Conservation (phyloP, 106 monocot species). For the Gastrodia elata region DNA sequence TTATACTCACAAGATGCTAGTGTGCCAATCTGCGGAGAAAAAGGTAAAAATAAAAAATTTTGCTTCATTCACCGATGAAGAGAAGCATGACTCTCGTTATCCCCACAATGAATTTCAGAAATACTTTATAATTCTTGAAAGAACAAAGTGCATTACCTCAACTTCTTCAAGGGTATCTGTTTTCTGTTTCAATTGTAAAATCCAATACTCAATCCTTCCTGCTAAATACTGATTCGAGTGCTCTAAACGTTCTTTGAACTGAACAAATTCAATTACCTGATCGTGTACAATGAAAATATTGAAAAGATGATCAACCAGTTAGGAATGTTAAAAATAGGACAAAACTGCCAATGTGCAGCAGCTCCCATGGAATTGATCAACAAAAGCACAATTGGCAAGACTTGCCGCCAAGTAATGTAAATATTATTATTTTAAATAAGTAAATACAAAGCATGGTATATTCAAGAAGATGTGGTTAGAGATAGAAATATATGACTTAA, state of each 20-base stretch:
- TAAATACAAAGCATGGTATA: no score
- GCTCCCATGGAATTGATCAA: not conserved
- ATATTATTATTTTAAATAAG: not conserved
- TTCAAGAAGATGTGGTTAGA: no score
- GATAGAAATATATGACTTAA: no score
- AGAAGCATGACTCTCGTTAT: not conserved
- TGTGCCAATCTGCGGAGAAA: not conserved
- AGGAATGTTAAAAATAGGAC: not conserved
- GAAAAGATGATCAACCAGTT: not conserved
- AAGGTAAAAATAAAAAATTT: not conserved
- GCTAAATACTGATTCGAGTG: conserved; percentile 67
- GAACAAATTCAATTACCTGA: conserved; percentile 89
- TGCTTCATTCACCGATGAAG: not conserved
- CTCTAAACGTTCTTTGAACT: conserved; percentile 69
- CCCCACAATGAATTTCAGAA: not conserved
- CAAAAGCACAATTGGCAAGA: no score
- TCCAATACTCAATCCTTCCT: conserved; percentile 46
- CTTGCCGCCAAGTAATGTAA: no score
- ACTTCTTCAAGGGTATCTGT: conserved; percentile 56
- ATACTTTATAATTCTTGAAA: not conserved
- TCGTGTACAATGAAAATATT: conserved; percentile 6
- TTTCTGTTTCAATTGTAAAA: conserved; percentile 66
- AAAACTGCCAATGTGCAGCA: not conserved
- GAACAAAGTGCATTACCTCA: conserved; percentile 38
- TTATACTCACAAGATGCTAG: not conserved